These are phyloP conservation scores for Thalassiosira exigua DNA, from an alignment of 352 stramenopile species.

Conservation along the genomic window DNA sequence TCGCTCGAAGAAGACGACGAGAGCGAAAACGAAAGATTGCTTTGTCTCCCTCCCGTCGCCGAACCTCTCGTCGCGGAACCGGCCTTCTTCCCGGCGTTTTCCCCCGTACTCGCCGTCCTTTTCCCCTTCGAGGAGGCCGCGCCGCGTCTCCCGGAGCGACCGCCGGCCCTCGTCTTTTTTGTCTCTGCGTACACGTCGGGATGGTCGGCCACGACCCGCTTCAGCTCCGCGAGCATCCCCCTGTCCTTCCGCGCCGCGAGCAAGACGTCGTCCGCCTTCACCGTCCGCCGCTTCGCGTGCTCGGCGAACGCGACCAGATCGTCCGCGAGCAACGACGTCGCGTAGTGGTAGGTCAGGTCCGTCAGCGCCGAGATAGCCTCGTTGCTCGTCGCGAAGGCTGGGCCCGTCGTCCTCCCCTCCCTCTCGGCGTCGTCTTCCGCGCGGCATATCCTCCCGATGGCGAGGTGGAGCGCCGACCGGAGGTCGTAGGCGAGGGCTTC, in stretches of 20 bases:
- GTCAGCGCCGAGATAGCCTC: slow-evolving; percentile 64
- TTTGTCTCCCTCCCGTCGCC: slow-evolving; percentile 2
- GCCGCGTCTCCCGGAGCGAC: neutral
- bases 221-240: slow-evolving; percentile 31
- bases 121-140: neutral
- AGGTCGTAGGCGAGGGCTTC: slow-evolving; percentile 29
- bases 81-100: neutral
- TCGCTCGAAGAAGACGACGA: neutral
- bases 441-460: slow-evolving; percentile 43
- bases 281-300: slow-evolving; percentile 57
- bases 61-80: neutral
- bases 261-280: slow-evolving; percentile 65
- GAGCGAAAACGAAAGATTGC: neutral
- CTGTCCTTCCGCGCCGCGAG: slow-evolving; percentile 57
- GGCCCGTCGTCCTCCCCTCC: neutral
- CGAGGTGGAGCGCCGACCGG: slow-evolving; percentile 39
- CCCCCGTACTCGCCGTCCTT: neutral
- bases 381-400: slow-evolving; percentile 37
- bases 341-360: slow-evolving; percentile 79
- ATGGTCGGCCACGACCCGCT: slow-evolving; percentile 31
- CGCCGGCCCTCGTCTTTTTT: neutral
- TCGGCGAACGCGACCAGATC: slow-evolving; percentile 72
- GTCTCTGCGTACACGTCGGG: neutral
- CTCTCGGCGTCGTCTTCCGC: slow-evolving; percentile 15
- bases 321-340: slow-evolving; percentile 59